Evolutionary conservation across 768 basidiomycete genomes (phyloP).

Genomic region (Stropharia rugosoannulata): DNA sequence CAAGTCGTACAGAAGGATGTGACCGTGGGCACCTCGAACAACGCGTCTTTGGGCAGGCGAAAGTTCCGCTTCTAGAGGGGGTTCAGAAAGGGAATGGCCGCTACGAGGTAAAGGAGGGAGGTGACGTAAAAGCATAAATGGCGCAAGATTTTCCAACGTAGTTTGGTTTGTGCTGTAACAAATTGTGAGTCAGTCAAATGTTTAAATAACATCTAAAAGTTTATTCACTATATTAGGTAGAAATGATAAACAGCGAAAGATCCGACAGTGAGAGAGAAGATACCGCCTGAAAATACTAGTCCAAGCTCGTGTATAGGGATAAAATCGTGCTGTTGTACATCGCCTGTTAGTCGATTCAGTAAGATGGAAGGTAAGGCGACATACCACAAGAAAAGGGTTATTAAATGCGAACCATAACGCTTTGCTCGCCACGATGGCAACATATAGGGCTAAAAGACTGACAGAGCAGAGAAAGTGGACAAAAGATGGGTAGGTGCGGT

Average conservation of each 20-base stretch:
- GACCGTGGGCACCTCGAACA: conserved; percentile 61
- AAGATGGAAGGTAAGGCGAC: conserved; percentile 19
- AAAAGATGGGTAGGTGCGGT: conserved; percentile 83
- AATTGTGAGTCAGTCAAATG: background rate
- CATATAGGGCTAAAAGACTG: conserved; percentile 62
- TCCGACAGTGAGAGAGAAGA: conserved; percentile 67
- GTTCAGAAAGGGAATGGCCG: conserved; percentile 58
- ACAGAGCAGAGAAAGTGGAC: conserved; percentile 72
- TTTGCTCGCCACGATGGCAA: conserved; percentile 48
- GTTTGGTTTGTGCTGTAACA: conserved; percentile 75
- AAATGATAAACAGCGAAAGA: conserved; percentile 76
- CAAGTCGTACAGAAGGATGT: conserved; percentile 67
- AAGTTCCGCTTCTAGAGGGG: conserved; percentile 72
- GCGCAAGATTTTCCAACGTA: conserved; percentile 76
- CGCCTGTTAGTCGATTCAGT: background rate
- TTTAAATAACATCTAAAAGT: background rate
- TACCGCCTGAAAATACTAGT: conserved; percentile 55
- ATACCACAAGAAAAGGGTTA: conserved; percentile 61
- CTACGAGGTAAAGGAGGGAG: conserved; percentile 59
- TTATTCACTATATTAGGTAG: conserved; percentile 69
- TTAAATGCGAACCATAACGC: conserved; percentile 67
- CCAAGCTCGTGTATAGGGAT: conserved; percentile 73
- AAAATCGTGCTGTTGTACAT: conserved; percentile 46
- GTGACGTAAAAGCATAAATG: conserved; percentile 70
- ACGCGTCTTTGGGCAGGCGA: conserved; percentile 61